Conservation (phyloP, 2,329 filamentous ascomycete species). For the Alternaria ethzedia region DNA sequence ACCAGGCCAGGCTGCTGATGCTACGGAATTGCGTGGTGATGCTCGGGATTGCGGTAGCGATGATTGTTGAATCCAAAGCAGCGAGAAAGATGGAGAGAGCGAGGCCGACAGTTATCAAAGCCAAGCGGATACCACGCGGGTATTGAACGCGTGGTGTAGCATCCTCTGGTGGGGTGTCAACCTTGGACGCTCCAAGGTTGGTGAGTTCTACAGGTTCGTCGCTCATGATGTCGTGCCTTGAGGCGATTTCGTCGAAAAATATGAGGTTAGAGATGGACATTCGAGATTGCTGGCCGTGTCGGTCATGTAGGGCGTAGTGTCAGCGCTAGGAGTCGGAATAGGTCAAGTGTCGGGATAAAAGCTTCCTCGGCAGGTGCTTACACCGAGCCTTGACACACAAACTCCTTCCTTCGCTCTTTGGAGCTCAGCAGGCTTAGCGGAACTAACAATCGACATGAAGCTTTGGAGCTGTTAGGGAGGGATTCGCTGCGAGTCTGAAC, state of each 20-base stretch:
- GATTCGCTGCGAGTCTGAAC: not conserved
- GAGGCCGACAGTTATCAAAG: slow-evolving; percentile 35
- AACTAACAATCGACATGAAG: not conserved
- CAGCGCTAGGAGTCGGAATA: not conserved
- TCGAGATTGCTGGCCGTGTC: not conserved
- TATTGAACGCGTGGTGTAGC: slow-evolving; percentile 6
- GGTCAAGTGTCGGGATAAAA: slow-evolving; percentile 4
- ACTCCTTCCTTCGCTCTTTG: not conserved
- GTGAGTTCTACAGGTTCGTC: not conserved
- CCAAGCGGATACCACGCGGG: slow-evolving; percentile 29
- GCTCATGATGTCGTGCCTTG: not conserved
- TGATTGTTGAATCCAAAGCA: slow-evolving; percentile 40
- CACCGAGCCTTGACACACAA: not conserved
- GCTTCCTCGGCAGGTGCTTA: slow-evolving; percentile 1
- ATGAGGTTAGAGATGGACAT: not conserved
- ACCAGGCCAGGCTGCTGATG: slow-evolving; percentile 47
- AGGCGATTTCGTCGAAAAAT: not conserved
- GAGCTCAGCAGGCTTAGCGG: not conserved
- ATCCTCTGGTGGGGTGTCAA: not conserved
- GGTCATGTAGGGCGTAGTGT: not conserved
- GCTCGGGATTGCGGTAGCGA: slow-evolving; percentile 46
- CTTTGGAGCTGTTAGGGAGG: not conserved
- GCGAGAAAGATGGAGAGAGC: slow-evolving; percentile 38
- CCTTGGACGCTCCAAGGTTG: not conserved
- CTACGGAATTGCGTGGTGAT: slow-evolving; percentile 48